phyloP scores from a whole-genome alignment of 2,329 filamentous ascomycete genomes.

The Ophiocordyceps polyrhachis-furcata region DNA sequence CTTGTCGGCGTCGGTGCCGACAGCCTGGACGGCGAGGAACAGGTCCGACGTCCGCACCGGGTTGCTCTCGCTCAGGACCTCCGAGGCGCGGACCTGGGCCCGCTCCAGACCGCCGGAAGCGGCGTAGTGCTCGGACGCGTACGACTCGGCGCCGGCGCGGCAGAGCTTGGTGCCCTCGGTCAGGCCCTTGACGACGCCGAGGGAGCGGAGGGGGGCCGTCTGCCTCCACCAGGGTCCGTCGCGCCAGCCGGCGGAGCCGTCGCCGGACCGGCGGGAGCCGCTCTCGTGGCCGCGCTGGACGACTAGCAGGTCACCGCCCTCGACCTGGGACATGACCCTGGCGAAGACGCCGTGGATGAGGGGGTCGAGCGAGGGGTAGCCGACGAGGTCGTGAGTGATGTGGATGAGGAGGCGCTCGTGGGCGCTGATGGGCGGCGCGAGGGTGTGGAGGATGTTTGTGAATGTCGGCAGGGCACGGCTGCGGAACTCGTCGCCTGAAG shows the following conservation, averaged over 20 bases:
- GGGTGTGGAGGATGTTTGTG: constrained; percentile 81
- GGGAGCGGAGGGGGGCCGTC: constrained; percentile 47
- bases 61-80: constrained; percentile 65
- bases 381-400: constrained; percentile 86
- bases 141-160: constrained; percentile 73
- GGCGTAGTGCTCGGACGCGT: constrained; percentile 70
- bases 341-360: constrained; percentile 84
- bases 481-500: constrained; percentile 79
- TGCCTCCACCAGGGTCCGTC: constrained; percentile 96
- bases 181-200: constrained; percentile 63
- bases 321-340: constrained; percentile 96
- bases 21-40: constrained; percentile 86
- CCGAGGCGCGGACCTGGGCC: constrained; percentile 61
- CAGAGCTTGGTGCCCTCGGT: constrained; percentile 82
- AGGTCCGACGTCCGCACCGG: constrained; percentile 86
- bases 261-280: constrained; percentile 43
- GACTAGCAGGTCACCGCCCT: constrained; percentile 86
- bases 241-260: constrained; percentile 54
- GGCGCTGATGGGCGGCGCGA: constrained; percentile 88
- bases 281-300: constrained; percentile 85
- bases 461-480: constrained; percentile 85
- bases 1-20: constrained; percentile 44
- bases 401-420: constrained; percentile 96
- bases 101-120: constrained; percentile 60
- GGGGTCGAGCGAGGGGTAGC: constrained; percentile 86